Evolutionary conservation across 1,284 basidiomycete genomes (phyloP), one percentile per base, ranked within the genome.

Genomic region (Papiliotrema fonsecae): DNA sequence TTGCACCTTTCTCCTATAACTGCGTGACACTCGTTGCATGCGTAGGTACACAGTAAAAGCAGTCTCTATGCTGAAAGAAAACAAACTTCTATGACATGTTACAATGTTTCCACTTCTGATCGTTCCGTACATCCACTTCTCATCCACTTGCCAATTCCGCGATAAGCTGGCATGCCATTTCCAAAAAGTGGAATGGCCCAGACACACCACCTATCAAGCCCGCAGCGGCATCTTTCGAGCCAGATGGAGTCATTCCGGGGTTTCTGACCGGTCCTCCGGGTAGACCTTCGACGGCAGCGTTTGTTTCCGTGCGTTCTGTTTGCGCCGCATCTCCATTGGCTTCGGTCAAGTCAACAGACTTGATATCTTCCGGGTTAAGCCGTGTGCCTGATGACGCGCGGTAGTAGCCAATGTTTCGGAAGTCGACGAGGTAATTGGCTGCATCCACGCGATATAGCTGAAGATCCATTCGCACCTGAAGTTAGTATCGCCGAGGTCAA

Each of bases 381-480:
- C 80, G 10, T 21, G 37, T 31, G 16, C 45, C 45, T 5, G 45
- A 38, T 5, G 45, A 42, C 80, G 63, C 79, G 77, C 58, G 62
- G 72, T 92, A 92, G 53, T 93, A 89, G 62, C 89, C 90, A 67
- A 97, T 88, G 76, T 97, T 94, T 62, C 96, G 84, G 76, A 99
- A 98, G 69, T 98, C 94, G 54, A 98, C 96, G 27, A 98, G 81
- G 73, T 97, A 98, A 75, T 97, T 97, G 68, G 86, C 83, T 30
- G 86, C 84, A 70, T 98, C 94, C 24, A 97, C 90, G 77, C 88
- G 87, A 72, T 97, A 98, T 38, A 97, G 79, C 63, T 97, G 92
- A 2, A 98, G 79, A 74, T 97, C 96, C 93, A 97, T 97, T 24
- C 94, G 80, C 7, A 92, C 82, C 88, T 92, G 52, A 14, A 45